Percentiles rank a stretch among this genome's conserved stretches.
These are phyloP conservation scores for Kitagawia praeruptora DNA, from an alignment of 129 eudicot genomes.

Conservation along the genomic window DNA sequence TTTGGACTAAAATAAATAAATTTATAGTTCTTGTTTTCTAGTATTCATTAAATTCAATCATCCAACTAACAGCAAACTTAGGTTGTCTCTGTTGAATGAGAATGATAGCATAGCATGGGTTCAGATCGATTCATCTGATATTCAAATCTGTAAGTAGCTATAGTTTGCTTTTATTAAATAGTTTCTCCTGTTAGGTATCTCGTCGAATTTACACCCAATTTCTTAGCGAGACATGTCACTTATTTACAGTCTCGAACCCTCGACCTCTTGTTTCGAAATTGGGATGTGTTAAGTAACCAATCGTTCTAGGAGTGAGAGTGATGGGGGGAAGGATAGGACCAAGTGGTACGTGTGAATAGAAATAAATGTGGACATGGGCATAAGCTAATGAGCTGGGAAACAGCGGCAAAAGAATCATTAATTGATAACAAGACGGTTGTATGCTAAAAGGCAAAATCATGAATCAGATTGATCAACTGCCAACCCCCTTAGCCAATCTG, in stretches of 20 bases:
- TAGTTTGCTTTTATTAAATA: background rate
- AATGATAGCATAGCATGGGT: background rate
- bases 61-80: conserved; percentile 2
- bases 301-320: background rate
- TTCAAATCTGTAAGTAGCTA: background rate
- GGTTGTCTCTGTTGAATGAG: background rate
- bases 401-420: conserved; percentile 2
- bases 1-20: background rate
- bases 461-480: conserved; percentile 2
- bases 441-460: background rate
- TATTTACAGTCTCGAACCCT: background rate
- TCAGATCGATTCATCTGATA: background rate
- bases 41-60: background rate
- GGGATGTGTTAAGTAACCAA: too few species aligned
- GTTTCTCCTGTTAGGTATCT: background rate
- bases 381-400: background rate
- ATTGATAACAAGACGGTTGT: conserved; percentile 4
- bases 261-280: background rate
- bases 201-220: background rate
- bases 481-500: background rate
- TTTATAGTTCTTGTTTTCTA: background rate
- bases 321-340: background rate
- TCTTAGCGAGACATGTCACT: background rate
- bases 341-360: background rate
- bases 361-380: conserved; percentile 5